These are phyloP conservation scores for Pyrus communis DNA, from an alignment of 306 rosid genomes.

Conservation along the genomic window DNA sequence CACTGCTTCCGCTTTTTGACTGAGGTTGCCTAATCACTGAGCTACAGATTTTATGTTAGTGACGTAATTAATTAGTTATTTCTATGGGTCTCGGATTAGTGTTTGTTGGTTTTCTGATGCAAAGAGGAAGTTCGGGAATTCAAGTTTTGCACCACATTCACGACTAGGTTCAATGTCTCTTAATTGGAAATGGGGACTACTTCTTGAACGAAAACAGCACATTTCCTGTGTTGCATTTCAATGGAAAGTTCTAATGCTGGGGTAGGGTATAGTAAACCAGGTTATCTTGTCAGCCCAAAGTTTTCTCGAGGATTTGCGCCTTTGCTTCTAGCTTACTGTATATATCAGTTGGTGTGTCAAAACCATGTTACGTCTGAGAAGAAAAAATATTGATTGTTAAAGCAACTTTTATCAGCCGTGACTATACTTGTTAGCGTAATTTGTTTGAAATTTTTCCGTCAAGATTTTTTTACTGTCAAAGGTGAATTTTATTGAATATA, in stretches of 20 bases:
- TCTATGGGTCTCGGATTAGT: neutral
- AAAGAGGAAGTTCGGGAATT: neutral
- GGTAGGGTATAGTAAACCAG: neutral
- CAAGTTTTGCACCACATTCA: neutral
- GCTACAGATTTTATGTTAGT: neutral
- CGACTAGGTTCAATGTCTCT: neutral
- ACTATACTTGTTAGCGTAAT: neutral
- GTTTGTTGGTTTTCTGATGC: neutral
- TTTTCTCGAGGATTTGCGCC: neutral
- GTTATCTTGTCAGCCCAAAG: neutral
- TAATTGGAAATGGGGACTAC: neutral
- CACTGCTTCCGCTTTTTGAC: neutral
- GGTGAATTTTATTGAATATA: neutral
- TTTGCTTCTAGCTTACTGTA: neutral
- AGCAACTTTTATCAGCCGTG: neutral
- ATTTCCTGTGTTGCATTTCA: neutral
- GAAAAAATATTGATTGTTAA: neutral
- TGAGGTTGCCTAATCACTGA: neutral
- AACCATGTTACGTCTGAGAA: neutral
- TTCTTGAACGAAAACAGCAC: neutral
- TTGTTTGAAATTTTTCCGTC: neutral
- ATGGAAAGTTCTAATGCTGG: neutral
- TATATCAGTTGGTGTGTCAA: neutral
- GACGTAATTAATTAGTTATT: neutral
- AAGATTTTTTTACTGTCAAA: neutral